Percentiles rank a stretch among this genome's conserved stretches.
Conservation (phyloP, 208 protist species). For the Leishmania braziliensis region DNA sequence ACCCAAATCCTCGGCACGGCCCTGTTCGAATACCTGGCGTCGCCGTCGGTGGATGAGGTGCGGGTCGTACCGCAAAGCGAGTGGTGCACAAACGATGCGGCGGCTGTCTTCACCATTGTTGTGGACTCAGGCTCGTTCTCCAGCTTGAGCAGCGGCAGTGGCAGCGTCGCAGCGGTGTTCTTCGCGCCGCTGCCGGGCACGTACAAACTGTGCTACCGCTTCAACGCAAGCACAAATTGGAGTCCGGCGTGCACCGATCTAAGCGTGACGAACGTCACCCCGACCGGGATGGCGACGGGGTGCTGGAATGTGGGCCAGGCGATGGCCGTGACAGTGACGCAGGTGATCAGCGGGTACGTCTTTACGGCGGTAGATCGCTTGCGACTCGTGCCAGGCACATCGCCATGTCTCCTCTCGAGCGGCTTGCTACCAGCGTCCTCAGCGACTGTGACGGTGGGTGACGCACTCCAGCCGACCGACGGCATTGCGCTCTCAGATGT, state of each 20-base stretch:
- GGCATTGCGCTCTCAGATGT: conserved; percentile 40
- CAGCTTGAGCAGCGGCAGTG: conserved; percentile 8
- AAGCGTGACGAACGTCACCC: conserved; percentile 42
- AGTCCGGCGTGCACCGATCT: conserved; percentile 74
- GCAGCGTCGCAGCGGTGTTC: conserved; percentile 29
- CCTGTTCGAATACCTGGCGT: conserved; percentile 23
- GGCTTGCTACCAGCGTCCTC: conserved; percentile 26
- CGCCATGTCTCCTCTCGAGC: conserved; percentile 52
- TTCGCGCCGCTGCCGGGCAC: conserved; percentile 54
- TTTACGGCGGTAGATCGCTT: conserved; percentile 47
- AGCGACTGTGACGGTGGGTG: conserved; percentile 52
- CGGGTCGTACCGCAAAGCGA: conserved; percentile 66
- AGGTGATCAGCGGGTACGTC: conserved; percentile 33
- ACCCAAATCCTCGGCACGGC: conserved; percentile 46
- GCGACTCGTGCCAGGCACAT: conserved; percentile 51
- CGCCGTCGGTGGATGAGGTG: conserved; percentile 39
- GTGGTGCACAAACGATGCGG: conserved; percentile 60
- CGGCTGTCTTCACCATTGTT: conserved; percentile 50
- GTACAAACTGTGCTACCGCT: conserved; percentile 90
- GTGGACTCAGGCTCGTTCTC: conserved; percentile 17
- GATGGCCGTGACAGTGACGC: conserved; percentile 36
- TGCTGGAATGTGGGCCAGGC: conserved; percentile 77
- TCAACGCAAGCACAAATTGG: conserved; percentile 69
- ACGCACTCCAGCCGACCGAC: conserved; percentile 40
- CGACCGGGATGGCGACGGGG: conserved; percentile 41